These are phyloP conservation scores for Lycium barbarum DNA, from an alignment of 257 asterid genomes.

Conservation along the genomic window DNA sequence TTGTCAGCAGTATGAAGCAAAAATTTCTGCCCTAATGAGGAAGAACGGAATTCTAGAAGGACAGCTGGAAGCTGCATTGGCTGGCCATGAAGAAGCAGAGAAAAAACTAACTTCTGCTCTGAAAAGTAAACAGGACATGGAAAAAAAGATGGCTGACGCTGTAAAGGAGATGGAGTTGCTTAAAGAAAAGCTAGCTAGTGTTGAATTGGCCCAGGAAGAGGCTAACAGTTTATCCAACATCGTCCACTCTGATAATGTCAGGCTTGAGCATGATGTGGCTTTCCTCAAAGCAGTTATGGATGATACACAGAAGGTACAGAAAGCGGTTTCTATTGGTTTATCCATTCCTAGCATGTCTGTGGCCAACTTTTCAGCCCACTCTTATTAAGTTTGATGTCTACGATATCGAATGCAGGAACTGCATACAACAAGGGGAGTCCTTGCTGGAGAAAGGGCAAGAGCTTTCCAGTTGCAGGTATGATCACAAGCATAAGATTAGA, in stretches of 20 bases:
- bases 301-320: constrained; percentile 86
- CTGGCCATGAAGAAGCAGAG: constrained; percentile 77
- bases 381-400: constrained; percentile 25
- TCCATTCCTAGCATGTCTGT: not conserved
- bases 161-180: constrained; percentile 80
- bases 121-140: constrained; percentile 75
- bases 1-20: constrained; percentile 70
- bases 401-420: constrained; percentile 64
- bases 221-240: constrained; percentile 84
- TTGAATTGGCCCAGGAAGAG: constrained; percentile 91
- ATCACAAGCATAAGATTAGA: not conserved
- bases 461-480: constrained; percentile 95
- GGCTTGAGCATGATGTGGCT: constrained; percentile 98
- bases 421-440: constrained; percentile 93
- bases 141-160: constrained; percentile 68
- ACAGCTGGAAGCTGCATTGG: constrained; percentile 71
- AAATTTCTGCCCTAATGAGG: constrained; percentile 63
- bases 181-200: constrained; percentile 78
- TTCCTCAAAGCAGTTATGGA: constrained; percentile 94
- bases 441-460: constrained; percentile 91
- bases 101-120: constrained; percentile 62
- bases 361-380: constrained; percentile 26
- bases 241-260: constrained; percentile 93
- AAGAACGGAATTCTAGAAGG: constrained; percentile 79
- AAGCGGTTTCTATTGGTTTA: not conserved